Percentiles rank a stretch among this genome's conserved stretches.
Evolutionary conservation across 768 basidiomycete species (phyloP).

Genomic region (Termitomyces sp.): DNA sequence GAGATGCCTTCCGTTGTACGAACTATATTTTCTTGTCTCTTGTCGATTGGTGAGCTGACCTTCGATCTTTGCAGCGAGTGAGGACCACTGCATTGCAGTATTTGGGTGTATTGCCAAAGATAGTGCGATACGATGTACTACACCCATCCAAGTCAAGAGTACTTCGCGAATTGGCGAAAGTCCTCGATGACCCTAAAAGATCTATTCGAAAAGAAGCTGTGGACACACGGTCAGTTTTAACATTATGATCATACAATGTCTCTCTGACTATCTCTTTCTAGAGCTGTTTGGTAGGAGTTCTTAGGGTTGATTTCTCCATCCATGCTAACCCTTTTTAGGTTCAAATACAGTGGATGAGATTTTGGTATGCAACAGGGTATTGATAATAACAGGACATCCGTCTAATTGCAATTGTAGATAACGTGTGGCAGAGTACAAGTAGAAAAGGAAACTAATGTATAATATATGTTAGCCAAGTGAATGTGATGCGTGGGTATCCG

Average conservation of each 20-base stretch:
- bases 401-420: conserved; percentile 26
- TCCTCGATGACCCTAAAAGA: conserved; percentile 87
- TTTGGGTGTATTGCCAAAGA: conserved; percentile 68
- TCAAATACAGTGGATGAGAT: conserved; percentile 55
- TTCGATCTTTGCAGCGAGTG: conserved; percentile 52
- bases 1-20: conserved; percentile 59
- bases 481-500: conserved; percentile 15
- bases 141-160: conserved; percentile 78
- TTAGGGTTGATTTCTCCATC: background rate
- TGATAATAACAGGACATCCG: conserved; percentile 19
- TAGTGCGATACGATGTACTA: conserved; percentile 79
- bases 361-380: conserved; percentile 17
- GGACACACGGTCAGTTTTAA: conserved; percentile 52
- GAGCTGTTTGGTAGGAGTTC: conserved; percentile 46
- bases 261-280: conserved; percentile 19
- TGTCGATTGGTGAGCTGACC: background rate
- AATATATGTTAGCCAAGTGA: conserved; percentile 28
- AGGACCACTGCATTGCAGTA: conserved; percentile 75
- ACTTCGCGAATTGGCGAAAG: conserved; percentile 69
- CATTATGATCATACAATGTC: background rate
- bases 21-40: background rate
- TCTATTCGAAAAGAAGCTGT: conserved; percentile 87
- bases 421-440: conserved; percentile 28
- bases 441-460: conserved; percentile 24
- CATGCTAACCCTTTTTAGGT: conserved; percentile 38